Evolutionary conservation across 2,329 filamentous ascomycete species (phyloP).

Genomic region (Fusarium sp.): DNA sequence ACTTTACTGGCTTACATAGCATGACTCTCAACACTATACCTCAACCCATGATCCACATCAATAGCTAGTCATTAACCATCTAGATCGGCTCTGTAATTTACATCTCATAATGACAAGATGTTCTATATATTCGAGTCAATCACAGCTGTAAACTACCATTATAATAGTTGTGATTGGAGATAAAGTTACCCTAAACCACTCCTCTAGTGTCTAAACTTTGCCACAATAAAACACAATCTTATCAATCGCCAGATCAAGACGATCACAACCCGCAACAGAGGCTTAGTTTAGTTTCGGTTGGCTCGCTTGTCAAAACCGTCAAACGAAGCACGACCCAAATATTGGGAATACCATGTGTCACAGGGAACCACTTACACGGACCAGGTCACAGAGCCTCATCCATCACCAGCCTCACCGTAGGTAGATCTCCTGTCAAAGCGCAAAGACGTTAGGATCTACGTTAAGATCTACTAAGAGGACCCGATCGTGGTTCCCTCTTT

Average conservation of each 20-base stretch:
- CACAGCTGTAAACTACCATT: neutral
- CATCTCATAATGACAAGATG: neutral
- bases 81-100: neutral
- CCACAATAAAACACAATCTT: neutral
- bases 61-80: no score
- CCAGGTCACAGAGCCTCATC: constrained; percentile 10
- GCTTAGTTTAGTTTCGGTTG: neutral
- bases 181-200: constrained; percentile 10
- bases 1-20: neutral
- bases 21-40: no score
- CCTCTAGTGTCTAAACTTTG: no score
- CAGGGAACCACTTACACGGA: constrained; percentile 4
- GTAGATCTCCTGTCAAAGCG: constrained; percentile 20
- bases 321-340: constrained; percentile 23
- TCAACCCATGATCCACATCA: no score
- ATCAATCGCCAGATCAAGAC: neutral
- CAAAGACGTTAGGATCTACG: constrained; percentile 21
- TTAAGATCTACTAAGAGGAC: neutral
- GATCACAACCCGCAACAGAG: neutral
- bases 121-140: no score
- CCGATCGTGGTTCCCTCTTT: neutral
- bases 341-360: constrained; percentile 7
- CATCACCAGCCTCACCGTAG: constrained; percentile 16
- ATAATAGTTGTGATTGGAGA: rapidly evolving
- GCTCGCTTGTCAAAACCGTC: constrained; percentile 15